Conservation (phyloP, 441 rosid genomes). For the Aquilaria agallochum region DNA sequence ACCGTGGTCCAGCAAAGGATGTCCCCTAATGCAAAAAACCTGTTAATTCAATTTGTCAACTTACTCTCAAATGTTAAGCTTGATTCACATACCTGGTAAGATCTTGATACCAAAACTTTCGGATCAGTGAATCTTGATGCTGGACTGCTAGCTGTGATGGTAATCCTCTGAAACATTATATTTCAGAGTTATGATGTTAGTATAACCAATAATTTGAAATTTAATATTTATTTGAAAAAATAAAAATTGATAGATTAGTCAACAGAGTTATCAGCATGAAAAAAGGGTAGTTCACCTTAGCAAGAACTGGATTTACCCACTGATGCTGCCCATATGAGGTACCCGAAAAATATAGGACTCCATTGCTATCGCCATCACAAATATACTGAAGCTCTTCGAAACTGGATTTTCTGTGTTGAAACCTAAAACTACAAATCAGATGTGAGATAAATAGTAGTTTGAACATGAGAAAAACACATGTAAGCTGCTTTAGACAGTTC, state of each 20-base stretch:
- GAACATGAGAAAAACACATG: neutral
- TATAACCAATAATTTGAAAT: neutral
- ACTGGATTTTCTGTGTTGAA: slow-evolving; percentile 85
- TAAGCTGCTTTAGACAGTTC: neutral
- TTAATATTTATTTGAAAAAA: neutral
- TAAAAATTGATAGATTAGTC: neutral
- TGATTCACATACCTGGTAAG: slow-evolving; percentile 59
- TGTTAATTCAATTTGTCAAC: too few relatives aligned
- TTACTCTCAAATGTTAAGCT: neutral
- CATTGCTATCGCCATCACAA: slow-evolving; percentile 97
- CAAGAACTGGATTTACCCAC: slow-evolving; percentile 96
- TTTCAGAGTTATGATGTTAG: slow-evolving; percentile 16
- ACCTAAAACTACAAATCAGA: slow-evolving; percentile 38
- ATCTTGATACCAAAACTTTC: slow-evolving; percentile 80
- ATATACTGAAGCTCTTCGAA: slow-evolving; percentile 96
- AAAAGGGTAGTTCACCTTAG: slow-evolving; percentile 50
- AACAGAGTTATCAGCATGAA: neutral
- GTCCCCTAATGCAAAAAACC: slow-evolving; percentile 52
- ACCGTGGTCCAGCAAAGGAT: slow-evolving; percentile 82
- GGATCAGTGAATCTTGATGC: slow-evolving; percentile 88
- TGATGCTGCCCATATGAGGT: slow-evolving; percentile 92
- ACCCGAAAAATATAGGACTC: slow-evolving; percentile 85
- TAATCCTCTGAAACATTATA: slow-evolving; percentile 54
- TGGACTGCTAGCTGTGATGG: slow-evolving; percentile 82
- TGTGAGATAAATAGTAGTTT: slow-evolving; percentile 11